Conservation (phyloP, 1,284 basidiomycete species). For the Papiliotrema fonsecae region DNA sequence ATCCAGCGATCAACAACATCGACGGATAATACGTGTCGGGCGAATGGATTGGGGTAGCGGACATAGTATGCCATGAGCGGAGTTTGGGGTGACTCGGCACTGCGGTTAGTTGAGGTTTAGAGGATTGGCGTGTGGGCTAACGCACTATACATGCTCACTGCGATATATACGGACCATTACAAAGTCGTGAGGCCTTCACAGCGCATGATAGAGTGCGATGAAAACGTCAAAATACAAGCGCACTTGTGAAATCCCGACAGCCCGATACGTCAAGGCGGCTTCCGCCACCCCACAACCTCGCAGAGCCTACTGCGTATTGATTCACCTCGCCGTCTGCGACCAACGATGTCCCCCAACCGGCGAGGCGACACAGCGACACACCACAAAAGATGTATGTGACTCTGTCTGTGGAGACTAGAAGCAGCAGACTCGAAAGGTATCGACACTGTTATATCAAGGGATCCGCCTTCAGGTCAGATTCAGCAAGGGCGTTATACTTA, state of each 20-base stretch:
- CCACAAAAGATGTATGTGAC: too few species aligned
- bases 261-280: too few species aligned
- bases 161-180: conserved; percentile 3
- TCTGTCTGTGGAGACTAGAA: too few species aligned
- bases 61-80: conserved; percentile 90
- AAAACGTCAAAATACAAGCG: not conserved
- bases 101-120: conserved; percentile 9
- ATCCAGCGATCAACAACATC: conserved; percentile 82
- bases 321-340: too few species aligned
- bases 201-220: not conserved
- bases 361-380: too few species aligned
- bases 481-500: too few species aligned
- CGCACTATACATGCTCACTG: not conserved
- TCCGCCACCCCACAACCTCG: too few species aligned
- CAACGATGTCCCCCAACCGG: too few species aligned
- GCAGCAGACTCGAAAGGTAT: too few species aligned
- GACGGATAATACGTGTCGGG: conserved; percentile 87
- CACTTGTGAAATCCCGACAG: not conserved
- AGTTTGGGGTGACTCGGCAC: conserved; percentile 55
- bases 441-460: too few species aligned
- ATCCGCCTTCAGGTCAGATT: too few species aligned
- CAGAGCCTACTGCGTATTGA: too few species aligned
- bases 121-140: not conserved
- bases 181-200: not conserved
- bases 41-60: conserved; percentile 94